These are phyloP conservation scores for Collybia mongolica DNA, from an alignment of 768 basidiomycete genomes.

Conservation along the genomic window DNA sequence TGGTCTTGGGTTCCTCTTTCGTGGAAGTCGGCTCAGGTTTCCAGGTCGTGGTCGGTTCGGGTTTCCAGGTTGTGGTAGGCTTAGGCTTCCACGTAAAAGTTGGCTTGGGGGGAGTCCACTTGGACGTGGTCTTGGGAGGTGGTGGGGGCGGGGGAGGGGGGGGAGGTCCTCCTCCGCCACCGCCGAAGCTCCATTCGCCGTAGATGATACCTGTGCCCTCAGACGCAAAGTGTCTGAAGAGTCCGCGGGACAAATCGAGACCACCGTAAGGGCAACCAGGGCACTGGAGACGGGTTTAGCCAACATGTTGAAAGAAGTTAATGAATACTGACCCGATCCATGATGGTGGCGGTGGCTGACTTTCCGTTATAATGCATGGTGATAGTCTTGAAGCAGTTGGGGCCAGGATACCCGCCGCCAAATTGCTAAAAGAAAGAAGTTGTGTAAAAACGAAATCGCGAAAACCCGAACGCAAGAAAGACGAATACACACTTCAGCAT, in stretches of 20 bases:
- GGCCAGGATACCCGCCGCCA: constrained; percentile 38
- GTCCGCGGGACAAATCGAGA: constrained; percentile 59
- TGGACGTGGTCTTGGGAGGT: constrained; percentile 11
- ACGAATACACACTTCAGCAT: constrained; percentile 26
- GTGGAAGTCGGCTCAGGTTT: constrained; percentile 10
- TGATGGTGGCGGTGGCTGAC: constrained; percentile 53
- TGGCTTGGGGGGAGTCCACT: constrained; percentile 8
- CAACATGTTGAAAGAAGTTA: constrained; percentile 1
- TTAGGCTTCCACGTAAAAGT: constrained; percentile 15
- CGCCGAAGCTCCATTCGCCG: constrained; percentile 46
- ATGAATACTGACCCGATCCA: constrained; percentile 47
- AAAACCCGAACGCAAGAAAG: too few species aligned
- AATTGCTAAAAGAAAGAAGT: constrained; percentile 46
- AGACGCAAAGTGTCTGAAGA: constrained; percentile 53
- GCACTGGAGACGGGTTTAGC: constrained; percentile 40
- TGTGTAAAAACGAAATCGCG: constrained; percentile 2
- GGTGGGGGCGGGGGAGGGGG: constrained; percentile 20
- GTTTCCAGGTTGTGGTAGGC: constrained; percentile 12
- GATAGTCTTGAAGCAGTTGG: constrained; percentile 59
- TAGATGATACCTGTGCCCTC: constrained; percentile 43
- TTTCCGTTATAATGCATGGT: constrained; percentile 62
- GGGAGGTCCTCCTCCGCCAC: constrained; percentile 17
- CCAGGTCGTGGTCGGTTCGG: constrained; percentile 9
- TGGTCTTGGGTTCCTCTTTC: constrained; percentile 3
- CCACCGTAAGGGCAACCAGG: constrained; percentile 58